These are phyloP conservation scores for Aspergillus fumigatiaffinis DNA, from an alignment of 2,329 filamentous ascomycete species.

Conservation along the genomic window DNA sequence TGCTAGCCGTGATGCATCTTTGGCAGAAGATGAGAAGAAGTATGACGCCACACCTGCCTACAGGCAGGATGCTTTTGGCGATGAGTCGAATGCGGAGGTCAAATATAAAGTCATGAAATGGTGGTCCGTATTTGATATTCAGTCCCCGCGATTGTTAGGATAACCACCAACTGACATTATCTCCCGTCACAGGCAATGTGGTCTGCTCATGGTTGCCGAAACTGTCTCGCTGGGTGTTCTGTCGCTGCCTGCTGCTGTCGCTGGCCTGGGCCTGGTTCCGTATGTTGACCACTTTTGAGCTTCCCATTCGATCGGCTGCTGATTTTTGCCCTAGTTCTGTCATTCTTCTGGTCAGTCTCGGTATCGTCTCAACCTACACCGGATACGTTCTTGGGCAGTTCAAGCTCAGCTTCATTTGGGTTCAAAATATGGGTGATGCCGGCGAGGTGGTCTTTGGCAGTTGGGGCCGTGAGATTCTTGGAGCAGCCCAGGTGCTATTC, in stretches of 20 bases:
- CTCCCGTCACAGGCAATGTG: constrained; percentile 36
- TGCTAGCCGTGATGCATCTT: constrained; percentile 7
- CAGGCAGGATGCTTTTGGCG: constrained; percentile 36
- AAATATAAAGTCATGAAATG: constrained; percentile 52
- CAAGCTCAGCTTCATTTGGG: constrained; percentile 53
- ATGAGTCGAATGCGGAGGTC: constrained; percentile 41
- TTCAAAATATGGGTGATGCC: constrained; percentile 66
- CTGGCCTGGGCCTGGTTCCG: constrained; percentile 51
- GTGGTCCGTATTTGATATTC: constrained; percentile 27
- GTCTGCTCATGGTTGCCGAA: constrained; percentile 55
- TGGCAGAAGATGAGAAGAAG: constrained; percentile 20
- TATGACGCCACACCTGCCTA: constrained; percentile 13
- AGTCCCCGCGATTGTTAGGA: not conserved
- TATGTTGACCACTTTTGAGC: constrained; percentile 20
- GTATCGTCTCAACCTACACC: constrained; percentile 56
- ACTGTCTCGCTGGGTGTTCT: constrained; percentile 56
- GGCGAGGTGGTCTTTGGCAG: constrained; percentile 59
- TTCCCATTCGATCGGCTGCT: not conserved
- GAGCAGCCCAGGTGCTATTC: constrained; percentile 59
- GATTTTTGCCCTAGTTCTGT: constrained; percentile 38
- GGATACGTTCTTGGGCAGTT: constrained; percentile 60
- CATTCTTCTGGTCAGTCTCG: constrained; percentile 51
- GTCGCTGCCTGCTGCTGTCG: constrained; percentile 51
- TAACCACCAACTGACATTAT: constrained; percentile 28
- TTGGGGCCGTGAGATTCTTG: constrained; percentile 60